Percentiles rank a stretch among this genome's conserved stretches.
phyloP scores from a whole-genome alignment of 1,284 basidiomycete genomes.

The Moesziomyces sp. region DNA sequence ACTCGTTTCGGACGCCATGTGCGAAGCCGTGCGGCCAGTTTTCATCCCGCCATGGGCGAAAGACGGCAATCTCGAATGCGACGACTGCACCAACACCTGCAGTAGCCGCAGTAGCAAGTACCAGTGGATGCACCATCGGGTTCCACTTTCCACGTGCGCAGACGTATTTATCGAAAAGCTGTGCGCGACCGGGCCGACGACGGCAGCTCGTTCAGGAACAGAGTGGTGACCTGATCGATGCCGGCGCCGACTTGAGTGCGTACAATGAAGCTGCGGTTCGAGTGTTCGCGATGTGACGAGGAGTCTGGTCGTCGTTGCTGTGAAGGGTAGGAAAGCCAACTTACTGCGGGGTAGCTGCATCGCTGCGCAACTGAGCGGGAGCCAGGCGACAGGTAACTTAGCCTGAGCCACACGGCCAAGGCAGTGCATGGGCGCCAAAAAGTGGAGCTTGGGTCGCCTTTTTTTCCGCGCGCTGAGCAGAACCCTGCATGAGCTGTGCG shows the following conservation, averaged over 20 bases:
- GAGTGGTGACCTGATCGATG: too few species aligned
- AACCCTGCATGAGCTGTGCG: slow-evolving; percentile 4
- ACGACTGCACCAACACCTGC: slow-evolving; percentile 50
- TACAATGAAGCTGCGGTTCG: too few species aligned
- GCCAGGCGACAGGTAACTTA: too few species aligned
- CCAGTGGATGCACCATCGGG: slow-evolving; percentile 51
- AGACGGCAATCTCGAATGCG: slow-evolving; percentile 55
- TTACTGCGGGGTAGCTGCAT: too few species aligned
- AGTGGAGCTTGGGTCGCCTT: neutral
- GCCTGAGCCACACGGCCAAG: neutral
- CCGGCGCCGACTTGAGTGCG: too few species aligned
- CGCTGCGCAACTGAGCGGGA: neutral
- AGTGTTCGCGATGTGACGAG: too few species aligned
- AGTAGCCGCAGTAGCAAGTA: slow-evolving; percentile 51
- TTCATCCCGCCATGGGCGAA: slow-evolving; percentile 55
- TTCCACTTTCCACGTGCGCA: neutral
- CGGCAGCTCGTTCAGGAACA: neutral
- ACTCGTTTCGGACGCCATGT: slow-evolving; percentile 42
- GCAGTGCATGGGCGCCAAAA: neutral
- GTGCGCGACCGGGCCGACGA: neutral
- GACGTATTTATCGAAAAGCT: neutral
- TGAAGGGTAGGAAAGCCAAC: neutral
- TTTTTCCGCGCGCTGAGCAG: slow-evolving; percentile 1
- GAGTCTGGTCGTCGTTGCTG: neutral
- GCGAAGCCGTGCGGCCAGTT: slow-evolving; percentile 54